Conservation (phyloP, 169 alveolate species). For the Cryptosporidium andersoni region DNA sequence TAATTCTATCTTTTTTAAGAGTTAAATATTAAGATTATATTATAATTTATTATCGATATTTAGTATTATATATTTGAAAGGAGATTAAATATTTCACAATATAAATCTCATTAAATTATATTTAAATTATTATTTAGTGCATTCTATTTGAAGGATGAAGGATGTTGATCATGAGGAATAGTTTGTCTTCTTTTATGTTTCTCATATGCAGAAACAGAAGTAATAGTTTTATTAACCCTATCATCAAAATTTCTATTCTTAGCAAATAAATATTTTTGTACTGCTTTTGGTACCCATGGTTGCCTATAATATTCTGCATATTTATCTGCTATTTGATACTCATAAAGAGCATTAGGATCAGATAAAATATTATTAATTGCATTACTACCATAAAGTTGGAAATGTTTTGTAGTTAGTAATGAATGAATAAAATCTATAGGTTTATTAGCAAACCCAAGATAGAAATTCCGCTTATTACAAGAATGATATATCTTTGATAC, state of each 20-base stretch:
- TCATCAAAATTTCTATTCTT: slow-evolving; percentile 54
- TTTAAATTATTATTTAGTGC: too few species aligned
- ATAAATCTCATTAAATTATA: too few species aligned
- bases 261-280: slow-evolving; percentile 48
- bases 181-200: slow-evolving; percentile 14
- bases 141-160: too few species aligned
- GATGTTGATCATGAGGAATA: neutral
- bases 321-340: slow-evolving; percentile 62
- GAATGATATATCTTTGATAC: slow-evolving; percentile 42
- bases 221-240: slow-evolving; percentile 34
- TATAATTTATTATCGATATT: too few species aligned
- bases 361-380: slow-evolving; percentile 54
- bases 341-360: slow-evolving; percentile 70
- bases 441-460: slow-evolving; percentile 45
- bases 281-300: slow-evolving; percentile 70
- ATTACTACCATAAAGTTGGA: slow-evolving; percentile 57
- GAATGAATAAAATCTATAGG: slow-evolving; percentile 66
- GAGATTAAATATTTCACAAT: too few species aligned
- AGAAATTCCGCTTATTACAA: slow-evolving; percentile 44
- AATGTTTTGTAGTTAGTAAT: slow-evolving; percentile 59
- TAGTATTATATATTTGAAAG: too few species aligned
- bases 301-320: slow-evolving; percentile 67
- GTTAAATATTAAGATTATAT: too few species aligned
- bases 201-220: slow-evolving; percentile 60
- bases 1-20: too few species aligned